Evolutionary conservation across 2,329 filamentous ascomycete genomes (phyloP), one percentile per base, ranked within the genome.

Genomic region (Incumbomyces delicatus): DNA sequence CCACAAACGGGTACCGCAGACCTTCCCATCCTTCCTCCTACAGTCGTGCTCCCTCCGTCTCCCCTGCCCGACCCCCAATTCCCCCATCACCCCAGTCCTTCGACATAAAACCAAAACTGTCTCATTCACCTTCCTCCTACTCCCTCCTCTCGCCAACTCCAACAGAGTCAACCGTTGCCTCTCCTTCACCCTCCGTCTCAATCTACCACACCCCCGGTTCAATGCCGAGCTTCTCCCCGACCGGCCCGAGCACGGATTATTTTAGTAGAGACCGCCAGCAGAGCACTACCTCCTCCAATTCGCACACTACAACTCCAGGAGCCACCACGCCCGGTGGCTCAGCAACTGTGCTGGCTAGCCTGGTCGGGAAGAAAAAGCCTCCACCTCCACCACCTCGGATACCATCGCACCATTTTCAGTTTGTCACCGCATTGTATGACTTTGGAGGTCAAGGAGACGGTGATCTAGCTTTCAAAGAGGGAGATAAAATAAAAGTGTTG

Each of bases 391-490:
- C 82, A 0, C 76, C 77, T 14, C 72, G 76, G 2, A 83, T 69
- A 11, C 66, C 73, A 1, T 71, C 70, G 31, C 67, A 69, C 47
- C 70, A 72, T 53, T 50, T 60, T 20, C 45, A 51, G 14, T 87
- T 71, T 53, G 82, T 86, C 17, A 80, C 81, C 10, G 87, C 87
- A 6, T 69, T 86, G 57, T 92, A 87, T 63, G 75, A 83, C 53
- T 94, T 88, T 60, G 71, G 73, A 1, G 85, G 83, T 0, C 80
- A 88, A 58, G 76, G 75, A 6, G 63, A 68, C 1, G 85, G 83
- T 0, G 87, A 94, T 61, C 61, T 94, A 43, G 74, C 74, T 2
- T 94, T 94, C 60, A 71, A 72, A 27, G 83, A 89, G 62, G 87
- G 86, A 1, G 87, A 92, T 58, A 72, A 76, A 41, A 94, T 94